Base-by-base conservation (phyloP, 192 early-diverging fungal species). In the Backusella luteola region DNA sequence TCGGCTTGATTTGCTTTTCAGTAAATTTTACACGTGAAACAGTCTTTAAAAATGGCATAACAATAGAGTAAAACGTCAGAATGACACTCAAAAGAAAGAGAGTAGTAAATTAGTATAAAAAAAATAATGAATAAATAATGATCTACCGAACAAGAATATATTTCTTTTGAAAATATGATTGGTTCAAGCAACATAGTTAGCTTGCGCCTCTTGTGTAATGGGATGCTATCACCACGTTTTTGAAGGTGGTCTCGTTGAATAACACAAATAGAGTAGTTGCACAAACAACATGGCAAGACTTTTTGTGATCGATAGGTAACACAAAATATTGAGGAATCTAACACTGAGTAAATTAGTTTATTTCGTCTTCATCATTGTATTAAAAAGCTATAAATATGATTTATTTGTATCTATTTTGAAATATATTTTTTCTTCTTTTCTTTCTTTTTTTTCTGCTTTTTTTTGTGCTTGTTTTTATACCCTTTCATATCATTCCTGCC, bases 201-300 rank as follows among this genome's bases (percentile, higher is more conserved):
- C 7, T 29, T 68, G 67, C 7, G 35, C 67, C 29, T 68, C 29
- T 34, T 35, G 67, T 68, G 35, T 21, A 68, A 68, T 36, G 34
- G 8, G 67, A 17, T n/a, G 29, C 34, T 19, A 68, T 36, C 34
- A 34, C 67, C 67, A 68, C 67, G 67, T 68, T 68, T 68, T 68
- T 36, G 35, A 68, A 68, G 17, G 15, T 34, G 17, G 6, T 7
- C 67, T 68, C 67, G 67, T 68, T 68, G 34, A 35, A 68, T 19
- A 35, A 35, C 12, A 68, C 29, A 35, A 68, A 68, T 36, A 35
- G n/a, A 35, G 35, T 11, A 68, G 35, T 68, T 34, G 6, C 29
- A 68, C 35, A 6, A 36, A 14, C 56, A 68, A 68, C 67, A 68
- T 68, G 67, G n/a, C 67, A 68, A 68, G 67, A 6, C 34, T 68